These are phyloP conservation scores for Aspergillus calidoustus DNA, from an alignment of 2,329 filamentous ascomycete genomes.

Conservation along the genomic window DNA sequence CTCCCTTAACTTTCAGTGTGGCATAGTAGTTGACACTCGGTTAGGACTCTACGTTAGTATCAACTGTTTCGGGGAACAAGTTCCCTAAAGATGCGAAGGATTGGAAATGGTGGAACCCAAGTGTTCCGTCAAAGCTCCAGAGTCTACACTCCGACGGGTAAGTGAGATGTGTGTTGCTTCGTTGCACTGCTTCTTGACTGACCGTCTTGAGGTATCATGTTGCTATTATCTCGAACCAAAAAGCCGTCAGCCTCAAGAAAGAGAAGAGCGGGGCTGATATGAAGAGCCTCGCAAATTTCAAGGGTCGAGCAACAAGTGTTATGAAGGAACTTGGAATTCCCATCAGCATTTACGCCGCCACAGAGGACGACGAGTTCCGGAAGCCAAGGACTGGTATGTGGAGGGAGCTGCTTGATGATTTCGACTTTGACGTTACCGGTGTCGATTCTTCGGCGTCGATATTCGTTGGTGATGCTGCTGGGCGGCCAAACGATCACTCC, in stretches of 20 bases:
- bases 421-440: slow-evolving; percentile 58
- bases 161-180: slow-evolving; percentile 20
- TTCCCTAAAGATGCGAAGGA: slow-evolving; percentile 73
- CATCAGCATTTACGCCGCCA: slow-evolving; percentile 82
- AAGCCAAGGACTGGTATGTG: slow-evolving; percentile 94
- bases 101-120: slow-evolving; percentile 91
- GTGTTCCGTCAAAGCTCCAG: slow-evolving; percentile 69
- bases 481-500: slow-evolving; percentile 61
- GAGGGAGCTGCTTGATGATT: slow-evolving; percentile 68
- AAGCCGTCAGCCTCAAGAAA: slow-evolving; percentile 73
- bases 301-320: slow-evolving; percentile 74
- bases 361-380: slow-evolving; percentile 76
- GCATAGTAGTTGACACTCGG: background rate
- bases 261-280: slow-evolving; percentile 70
- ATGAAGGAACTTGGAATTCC: slow-evolving; percentile 72
- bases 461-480: slow-evolving; percentile 87
- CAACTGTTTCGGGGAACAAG: slow-evolving; percentile 77
- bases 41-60: slow-evolving; percentile 86
- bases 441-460: slow-evolving; percentile 75
- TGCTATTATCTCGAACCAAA: slow-evolving; percentile 88
- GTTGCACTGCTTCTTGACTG: background rate
- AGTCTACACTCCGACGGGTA: slow-evolving; percentile 73
- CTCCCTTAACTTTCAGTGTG: background rate
- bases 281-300: slow-evolving; percentile 77
- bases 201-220: slow-evolving; percentile 65